phyloP scores from a whole-genome alignment of 495 filamentous ascomycete species.

The Podospora comata region DNA sequence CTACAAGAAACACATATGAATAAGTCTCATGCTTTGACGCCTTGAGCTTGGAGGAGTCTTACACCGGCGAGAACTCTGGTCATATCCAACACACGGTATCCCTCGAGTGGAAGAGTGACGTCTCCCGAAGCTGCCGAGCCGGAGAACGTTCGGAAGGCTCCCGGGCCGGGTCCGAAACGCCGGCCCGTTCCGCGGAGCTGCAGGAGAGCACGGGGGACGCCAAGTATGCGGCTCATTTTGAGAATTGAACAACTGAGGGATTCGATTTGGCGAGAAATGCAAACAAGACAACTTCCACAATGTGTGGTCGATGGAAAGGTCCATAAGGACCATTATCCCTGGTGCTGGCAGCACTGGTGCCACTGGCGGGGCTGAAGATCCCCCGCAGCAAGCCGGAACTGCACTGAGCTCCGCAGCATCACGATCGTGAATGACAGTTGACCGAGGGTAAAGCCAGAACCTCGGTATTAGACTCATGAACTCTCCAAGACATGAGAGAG shows the following conservation, averaged over 20 bases:
- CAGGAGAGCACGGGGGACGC: background rate
- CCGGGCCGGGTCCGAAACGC: background rate
- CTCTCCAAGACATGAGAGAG: no score
- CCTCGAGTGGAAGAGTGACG: constrained; percentile 62
- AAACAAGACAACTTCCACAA: background rate
- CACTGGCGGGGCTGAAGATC: background rate
- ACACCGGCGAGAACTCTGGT: constrained; percentile 94
- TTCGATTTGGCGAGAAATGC: background rate
- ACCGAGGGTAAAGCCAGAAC: no score
- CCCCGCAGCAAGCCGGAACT: background rate
- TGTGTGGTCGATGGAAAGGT: background rate
- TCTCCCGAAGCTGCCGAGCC: constrained; percentile 16
- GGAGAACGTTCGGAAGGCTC: constrained; percentile 15
- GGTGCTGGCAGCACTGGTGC: background rate
- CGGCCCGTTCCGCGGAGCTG: background rate
- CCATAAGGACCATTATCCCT: background rate
- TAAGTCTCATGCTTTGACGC: background rate
- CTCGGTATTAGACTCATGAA: no score
- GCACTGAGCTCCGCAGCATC: background rate
- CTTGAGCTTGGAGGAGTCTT: constrained; percentile 38
- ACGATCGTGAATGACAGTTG: no score
- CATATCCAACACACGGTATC: constrained; percentile 90
- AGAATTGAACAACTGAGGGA: background rate
- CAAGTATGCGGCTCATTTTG: constrained; percentile 1
- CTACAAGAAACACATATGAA: constrained; percentile 42